Evolutionary conservation across 2,329 filamentous ascomycete species (phyloP).

Genomic region (Botrytis deweyae): DNA sequence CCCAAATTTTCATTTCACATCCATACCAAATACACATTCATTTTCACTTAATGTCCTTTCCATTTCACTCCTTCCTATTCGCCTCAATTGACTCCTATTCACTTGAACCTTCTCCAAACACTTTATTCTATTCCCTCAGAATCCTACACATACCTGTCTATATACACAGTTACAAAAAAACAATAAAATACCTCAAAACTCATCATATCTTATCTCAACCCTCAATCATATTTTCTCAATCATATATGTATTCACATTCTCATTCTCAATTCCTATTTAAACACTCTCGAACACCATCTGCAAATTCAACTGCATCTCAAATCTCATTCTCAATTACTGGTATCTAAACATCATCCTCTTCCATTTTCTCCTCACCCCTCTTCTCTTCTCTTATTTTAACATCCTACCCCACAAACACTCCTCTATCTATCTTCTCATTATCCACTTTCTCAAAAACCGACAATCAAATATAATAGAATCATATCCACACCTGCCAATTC

Average conservation of each 20-base stretch:
- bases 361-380: background rate
- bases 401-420: background rate
- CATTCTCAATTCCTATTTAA: background rate
- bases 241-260: no score
- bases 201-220: background rate
- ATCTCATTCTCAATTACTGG: background rate
- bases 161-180: no score
- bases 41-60: no score
- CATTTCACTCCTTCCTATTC: no score
- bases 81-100: no score
- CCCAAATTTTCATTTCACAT: no score
- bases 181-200: background rate
- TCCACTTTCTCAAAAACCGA: background rate
- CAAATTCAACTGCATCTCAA: background rate
- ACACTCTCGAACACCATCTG: background rate
- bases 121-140: no score
- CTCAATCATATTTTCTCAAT: background rate
- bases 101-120: no score
- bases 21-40: no score
- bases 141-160: no score
- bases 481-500: background rate
- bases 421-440: background rate
- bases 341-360: background rate
- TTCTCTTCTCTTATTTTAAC: background rate
- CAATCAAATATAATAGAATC: background rate